Evolutionary conservation across 495 filamentous ascomycete genomes (phyloP), one percentile per base, ranked within the genome.

Genomic region (Aspergillus asperescens): DNA sequence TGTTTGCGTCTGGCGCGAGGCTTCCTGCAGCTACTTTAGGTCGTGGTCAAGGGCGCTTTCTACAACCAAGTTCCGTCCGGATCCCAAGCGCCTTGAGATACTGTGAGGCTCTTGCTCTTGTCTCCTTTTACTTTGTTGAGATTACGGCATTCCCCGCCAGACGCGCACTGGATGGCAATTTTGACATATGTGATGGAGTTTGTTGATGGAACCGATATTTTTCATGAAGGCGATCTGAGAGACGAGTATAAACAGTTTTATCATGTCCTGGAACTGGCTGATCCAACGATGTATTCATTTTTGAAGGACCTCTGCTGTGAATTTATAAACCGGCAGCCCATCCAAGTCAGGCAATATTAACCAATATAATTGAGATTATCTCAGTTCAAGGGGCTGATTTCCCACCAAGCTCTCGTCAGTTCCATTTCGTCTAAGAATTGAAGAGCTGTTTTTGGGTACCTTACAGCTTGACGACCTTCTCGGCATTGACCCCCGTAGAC

Each of bases 71-170:
- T 38, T 12, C 24, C 16, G 59, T 67, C 19, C 57, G 48, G 57
- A 62, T 67, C 19, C 62, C 58, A 0, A 52, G 25, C 27, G n/a
- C 64, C 27, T n/a, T 43, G 15, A 52, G 35, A 40, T 67, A 57
- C 29, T 63, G 58, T 35, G 64, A 63, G 39, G 57, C 60, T 34
- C 0, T 65, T 16, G 62, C n/a, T n/a, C n/a, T n/a, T n/a, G n/a
- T n/a, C n/a, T 67, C 19, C n/a, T 55, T 41, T 52, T 62, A 18
- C 54, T 64, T 53, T 67, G 58, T 53, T 58, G 62, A 15, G 62
- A 62, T 40, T 53, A 56, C 22, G 57, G 25, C 4, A 57, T 12
- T 35, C 1, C 16, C 16, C 45, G 24, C 37, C 48, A 53, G 42
- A 20, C 13, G 52, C 13, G 52, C 63, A 66, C 19, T 65, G 62